Evolutionary conservation across 805 yeast species (phyloP).

Genomic region (Candida peoriensis): DNA sequence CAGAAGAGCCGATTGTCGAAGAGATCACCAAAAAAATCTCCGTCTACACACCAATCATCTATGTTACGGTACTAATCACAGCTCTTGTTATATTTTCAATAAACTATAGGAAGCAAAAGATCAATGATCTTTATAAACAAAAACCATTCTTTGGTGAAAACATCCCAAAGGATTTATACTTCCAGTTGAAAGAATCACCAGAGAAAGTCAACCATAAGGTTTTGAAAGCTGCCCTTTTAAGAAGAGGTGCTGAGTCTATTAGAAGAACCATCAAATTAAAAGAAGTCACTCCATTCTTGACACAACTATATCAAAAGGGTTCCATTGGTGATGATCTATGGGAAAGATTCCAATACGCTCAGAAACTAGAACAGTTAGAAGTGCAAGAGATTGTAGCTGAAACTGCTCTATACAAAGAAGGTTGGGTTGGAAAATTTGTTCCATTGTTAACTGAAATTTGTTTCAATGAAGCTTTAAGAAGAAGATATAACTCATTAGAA

Average conservation of each 20-base stretch:
- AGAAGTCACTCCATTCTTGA: slow-evolving; percentile 69
- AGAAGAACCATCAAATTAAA: slow-evolving; percentile 78
- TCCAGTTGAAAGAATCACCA: slow-evolving; percentile 46
- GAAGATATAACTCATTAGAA: slow-evolving; percentile 47
- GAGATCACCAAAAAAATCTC: slow-evolving; percentile 30
- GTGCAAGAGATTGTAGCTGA: slow-evolving; percentile 69
- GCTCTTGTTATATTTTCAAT: slow-evolving; percentile 67
- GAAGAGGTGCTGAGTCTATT: slow-evolving; percentile 82
- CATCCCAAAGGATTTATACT: slow-evolving; percentile 58
- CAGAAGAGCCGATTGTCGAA: neutral
- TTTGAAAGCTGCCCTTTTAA: slow-evolving; percentile 59
- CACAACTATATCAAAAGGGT: slow-evolving; percentile 76
- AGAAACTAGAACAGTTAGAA: slow-evolving; percentile 76
- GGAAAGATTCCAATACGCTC: slow-evolving; percentile 74
- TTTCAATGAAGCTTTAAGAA: slow-evolving; percentile 84
- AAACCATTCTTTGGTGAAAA: slow-evolving; percentile 73
- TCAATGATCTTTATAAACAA: slow-evolving; percentile 47
- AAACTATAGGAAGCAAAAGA: slow-evolving; percentile 54
- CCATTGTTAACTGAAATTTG: slow-evolving; percentile 84
- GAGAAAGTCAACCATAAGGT: slow-evolving; percentile 73
- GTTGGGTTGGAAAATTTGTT: slow-evolving; percentile 76
- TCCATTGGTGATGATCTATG: slow-evolving; percentile 86
- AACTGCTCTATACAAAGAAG: slow-evolving; percentile 66
- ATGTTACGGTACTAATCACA: slow-evolving; percentile 62
- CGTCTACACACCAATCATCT: slow-evolving; percentile 68